Conservation (phyloP, 2,329 filamentous ascomycete species). For the Ascochyta koolunga region DNA sequence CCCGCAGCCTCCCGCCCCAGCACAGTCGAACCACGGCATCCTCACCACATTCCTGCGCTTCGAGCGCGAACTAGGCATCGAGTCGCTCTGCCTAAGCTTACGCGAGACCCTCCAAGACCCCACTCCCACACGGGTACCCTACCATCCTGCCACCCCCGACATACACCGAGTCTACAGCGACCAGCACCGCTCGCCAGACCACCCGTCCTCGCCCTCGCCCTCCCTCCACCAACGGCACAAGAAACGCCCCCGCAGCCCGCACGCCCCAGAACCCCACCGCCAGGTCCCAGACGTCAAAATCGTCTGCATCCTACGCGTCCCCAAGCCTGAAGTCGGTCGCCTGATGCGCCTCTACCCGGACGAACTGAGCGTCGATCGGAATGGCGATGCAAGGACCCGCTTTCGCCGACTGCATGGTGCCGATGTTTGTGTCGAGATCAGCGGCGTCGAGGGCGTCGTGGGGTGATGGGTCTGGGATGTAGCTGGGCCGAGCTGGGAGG, state of each 20-base stretch:
- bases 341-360: conserved; percentile 61
- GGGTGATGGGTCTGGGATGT: too few relatives aligned
- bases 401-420: conserved; percentile 40
- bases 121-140: background rate
- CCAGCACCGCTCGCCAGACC: too few relatives aligned
- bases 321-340: conserved; percentile 53
- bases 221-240: too few relatives aligned
- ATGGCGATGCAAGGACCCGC: conserved; percentile 41
- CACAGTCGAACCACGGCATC: conserved; percentile 8
- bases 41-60: conserved; percentile 42
- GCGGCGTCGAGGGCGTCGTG: conserved; percentile 26
- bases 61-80: conserved; percentile 45
- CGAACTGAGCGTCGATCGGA: conserved; percentile 50
- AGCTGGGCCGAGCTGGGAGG: too few relatives aligned
- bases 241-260: too few relatives aligned
- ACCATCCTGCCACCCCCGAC: background rate
- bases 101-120: conserved; percentile 28
- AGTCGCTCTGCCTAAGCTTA: conserved; percentile 42
- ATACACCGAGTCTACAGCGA: conserved; percentile 4
- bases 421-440: conserved; percentile 44
- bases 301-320: conserved; percentile 45
- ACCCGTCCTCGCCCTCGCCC: too few relatives aligned
- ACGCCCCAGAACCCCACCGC: background rate
- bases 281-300: conserved; percentile 38
- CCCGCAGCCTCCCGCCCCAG: background rate